Evolutionary conservation across 768 basidiomycete genomes (phyloP).

Genomic region (Omphalotus guepiniiformis): DNA sequence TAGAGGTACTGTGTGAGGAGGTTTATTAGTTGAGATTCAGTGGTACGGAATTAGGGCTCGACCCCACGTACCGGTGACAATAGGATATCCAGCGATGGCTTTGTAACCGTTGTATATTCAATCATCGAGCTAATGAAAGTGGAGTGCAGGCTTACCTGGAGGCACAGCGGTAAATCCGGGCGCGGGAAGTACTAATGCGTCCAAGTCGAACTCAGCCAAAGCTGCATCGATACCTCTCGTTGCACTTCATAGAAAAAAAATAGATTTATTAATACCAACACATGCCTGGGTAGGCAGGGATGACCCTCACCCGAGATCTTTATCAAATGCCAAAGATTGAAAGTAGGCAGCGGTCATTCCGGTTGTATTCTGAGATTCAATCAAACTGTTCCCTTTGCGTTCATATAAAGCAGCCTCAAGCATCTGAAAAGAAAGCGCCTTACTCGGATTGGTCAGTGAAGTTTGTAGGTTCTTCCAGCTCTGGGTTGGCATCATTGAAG

Average conservation of each 20-base stretch:
- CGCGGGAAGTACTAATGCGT: constrained; percentile 50
- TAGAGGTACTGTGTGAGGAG: constrained; percentile 42
- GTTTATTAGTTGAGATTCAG: constrained; percentile 1
- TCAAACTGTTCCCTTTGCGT: constrained; percentile 26
- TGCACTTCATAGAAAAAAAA: no score
- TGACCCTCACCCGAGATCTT: constrained; percentile 51
- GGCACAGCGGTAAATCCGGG: constrained; percentile 32
- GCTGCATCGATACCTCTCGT: constrained; percentile 51
- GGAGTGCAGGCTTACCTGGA: constrained; percentile 24
- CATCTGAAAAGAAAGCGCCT: constrained; percentile 8
- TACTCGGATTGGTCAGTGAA: constrained; percentile 36
- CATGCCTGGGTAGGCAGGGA: no score
- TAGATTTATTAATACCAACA: no score
- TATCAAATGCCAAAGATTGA: constrained; percentile 38
- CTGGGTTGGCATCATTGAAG: constrained; percentile 50
- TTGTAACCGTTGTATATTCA: neutral
- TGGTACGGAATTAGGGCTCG: constrained; percentile 4
- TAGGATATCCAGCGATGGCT: constrained; percentile 65
- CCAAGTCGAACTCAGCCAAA: constrained; percentile 39
- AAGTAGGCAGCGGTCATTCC: constrained; percentile 42
- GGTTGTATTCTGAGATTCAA: constrained; percentile 32
- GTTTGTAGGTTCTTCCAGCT: constrained; percentile 40
- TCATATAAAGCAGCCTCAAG: neutral
- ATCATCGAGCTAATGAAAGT: neutral
- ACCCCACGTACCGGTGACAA: constrained; percentile 47